Conservation (phyloP, 2,329 filamentous ascomycete genomes). For the Anisogramma anomala region DNA sequence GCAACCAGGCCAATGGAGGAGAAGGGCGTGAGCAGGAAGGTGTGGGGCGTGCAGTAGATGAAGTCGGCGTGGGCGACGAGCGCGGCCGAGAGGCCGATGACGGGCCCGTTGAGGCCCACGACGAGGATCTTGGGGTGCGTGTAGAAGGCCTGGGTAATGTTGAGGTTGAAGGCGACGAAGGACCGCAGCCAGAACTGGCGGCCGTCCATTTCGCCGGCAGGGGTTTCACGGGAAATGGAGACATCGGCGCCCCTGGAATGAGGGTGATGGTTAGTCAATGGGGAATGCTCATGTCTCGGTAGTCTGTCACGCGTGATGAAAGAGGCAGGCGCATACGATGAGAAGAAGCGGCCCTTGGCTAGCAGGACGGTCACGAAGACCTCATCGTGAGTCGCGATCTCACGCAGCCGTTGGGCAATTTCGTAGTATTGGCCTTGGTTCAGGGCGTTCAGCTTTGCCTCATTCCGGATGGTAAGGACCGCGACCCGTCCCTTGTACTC, state of each 20-base stretch:
- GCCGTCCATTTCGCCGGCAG: constrained; percentile 26
- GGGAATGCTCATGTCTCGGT: not conserved
- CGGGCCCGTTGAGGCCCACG: constrained; percentile 83
- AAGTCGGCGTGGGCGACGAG: constrained; percentile 80
- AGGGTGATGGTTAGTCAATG: not conserved
- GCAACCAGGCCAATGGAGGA: constrained; percentile 79
- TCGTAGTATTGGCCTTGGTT: constrained; percentile 62
- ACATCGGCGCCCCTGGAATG: constrained; percentile 65
- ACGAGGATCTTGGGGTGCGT: constrained; percentile 89
- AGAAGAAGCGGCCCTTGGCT: constrained; percentile 75
- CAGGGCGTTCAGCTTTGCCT: constrained; percentile 80
- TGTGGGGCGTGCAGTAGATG: constrained; percentile 70
- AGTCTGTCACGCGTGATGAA: not conserved
- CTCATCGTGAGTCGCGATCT: constrained; percentile 68
- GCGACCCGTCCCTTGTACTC: constrained; percentile 60
- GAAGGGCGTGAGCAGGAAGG: constrained; percentile 87
- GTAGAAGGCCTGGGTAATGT: constrained; percentile 83
- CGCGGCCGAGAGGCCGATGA: constrained; percentile 77
- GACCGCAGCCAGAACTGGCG: constrained; percentile 49
- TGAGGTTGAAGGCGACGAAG: constrained; percentile 79
- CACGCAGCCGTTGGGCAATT: constrained; percentile 59
- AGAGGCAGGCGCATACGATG: constrained; percentile 51
- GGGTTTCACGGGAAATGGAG: constrained; percentile 36
- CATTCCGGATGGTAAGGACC: constrained; percentile 75
- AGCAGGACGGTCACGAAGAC: constrained; percentile 77